Percentiles rank a stretch among this genome's conserved stretches.
Conservation (phyloP, 2,329 filamentous ascomycete species). For the Simplicillium sp. region DNA sequence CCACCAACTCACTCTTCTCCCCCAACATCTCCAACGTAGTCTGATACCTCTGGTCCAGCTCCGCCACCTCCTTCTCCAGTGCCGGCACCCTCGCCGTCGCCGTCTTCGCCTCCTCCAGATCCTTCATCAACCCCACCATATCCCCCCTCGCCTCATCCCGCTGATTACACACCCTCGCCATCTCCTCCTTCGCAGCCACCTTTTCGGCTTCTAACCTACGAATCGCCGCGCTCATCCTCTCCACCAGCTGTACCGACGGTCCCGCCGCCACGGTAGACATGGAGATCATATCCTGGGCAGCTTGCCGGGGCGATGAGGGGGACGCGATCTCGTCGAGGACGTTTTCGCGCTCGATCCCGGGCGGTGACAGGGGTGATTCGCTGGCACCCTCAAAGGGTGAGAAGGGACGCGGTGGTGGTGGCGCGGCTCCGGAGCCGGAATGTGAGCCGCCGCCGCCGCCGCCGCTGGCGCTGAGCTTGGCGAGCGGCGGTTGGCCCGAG, state of each 20-base stretch:
- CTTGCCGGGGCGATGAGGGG: slow-evolving; percentile 54
- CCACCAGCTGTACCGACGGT: slow-evolving; percentile 88
- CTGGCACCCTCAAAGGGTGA: slow-evolving; percentile 32
- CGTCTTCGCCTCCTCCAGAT: slow-evolving; percentile 61
- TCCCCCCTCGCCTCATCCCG: slow-evolving; percentile 86
- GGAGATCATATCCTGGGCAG: slow-evolving; percentile 76
- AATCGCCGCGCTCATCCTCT: slow-evolving; percentile 90
- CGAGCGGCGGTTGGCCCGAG: too few species aligned
- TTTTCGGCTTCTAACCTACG: slow-evolving; percentile 87
- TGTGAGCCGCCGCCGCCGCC: slow-evolving; percentile 31
- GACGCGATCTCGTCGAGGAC: slow-evolving; percentile 31
- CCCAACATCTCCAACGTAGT: slow-evolving; percentile 90
- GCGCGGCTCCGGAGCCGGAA: slow-evolving; percentile 34
- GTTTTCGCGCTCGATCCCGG: slow-evolving; percentile 38
- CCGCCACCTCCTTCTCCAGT: slow-evolving; percentile 58
- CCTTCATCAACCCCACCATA: slow-evolving; percentile 83
- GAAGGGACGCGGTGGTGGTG: slow-evolving; percentile 29
- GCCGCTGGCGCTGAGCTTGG: background rate
- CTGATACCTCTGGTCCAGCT: slow-evolving; percentile 71
- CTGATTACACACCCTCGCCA: slow-evolving; percentile 70
- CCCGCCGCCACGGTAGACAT: slow-evolving; percentile 85
- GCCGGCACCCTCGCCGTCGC: slow-evolving; percentile 50
- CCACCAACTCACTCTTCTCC: slow-evolving; percentile 92
- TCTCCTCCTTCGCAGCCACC: slow-evolving; percentile 78
- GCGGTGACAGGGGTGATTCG: slow-evolving; percentile 25